phyloP scores from a whole-genome alignment of 805 yeast genomes.

The Candida oleophila region DNA sequence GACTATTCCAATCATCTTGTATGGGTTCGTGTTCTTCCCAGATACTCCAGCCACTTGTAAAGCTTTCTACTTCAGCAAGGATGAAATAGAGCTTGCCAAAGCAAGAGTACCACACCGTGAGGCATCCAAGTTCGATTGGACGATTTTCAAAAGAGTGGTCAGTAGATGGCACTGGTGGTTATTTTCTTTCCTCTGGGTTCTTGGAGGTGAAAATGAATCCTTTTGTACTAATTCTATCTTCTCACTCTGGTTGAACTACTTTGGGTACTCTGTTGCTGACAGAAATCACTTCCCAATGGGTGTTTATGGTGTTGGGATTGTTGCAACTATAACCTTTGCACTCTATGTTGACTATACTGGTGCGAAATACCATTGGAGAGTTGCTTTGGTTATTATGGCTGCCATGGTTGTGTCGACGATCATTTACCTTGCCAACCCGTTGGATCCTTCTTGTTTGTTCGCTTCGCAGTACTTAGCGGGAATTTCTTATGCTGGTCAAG shows the following conservation, averaged over 20 bases:
- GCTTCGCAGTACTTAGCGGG: constrained; percentile 59
- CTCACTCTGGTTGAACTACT: constrained; percentile 31
- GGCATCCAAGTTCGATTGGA: constrained; percentile 22
- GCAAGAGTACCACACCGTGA: constrained; percentile 33
- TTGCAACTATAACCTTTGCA: constrained; percentile 27
- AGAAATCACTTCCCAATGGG: constrained; percentile 41
- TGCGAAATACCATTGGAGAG: constrained; percentile 48
- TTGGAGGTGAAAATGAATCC: constrained; percentile 39
- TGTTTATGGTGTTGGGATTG: constrained; percentile 32
- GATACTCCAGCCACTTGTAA: constrained; percentile 49
- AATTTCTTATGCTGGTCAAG: constrained; percentile 56
- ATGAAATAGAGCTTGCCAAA: constrained; percentile 26
- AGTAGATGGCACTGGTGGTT: constrained; percentile 38
- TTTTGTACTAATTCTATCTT: constrained; percentile 32
- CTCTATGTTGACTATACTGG: constrained; percentile 30
- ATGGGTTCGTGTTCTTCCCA: constrained; percentile 59
- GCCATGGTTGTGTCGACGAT: constrained; percentile 46
- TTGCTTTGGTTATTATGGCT: constrained; percentile 44
- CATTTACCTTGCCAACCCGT: constrained; percentile 44
- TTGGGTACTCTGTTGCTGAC: constrained; percentile 25
- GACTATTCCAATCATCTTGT: constrained; percentile 56
- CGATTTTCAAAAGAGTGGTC: constrained; percentile 42
- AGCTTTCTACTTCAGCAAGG: constrained; percentile 24
- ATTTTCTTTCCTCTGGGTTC: constrained; percentile 34
- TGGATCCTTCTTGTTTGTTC: constrained; percentile 38